Base-by-base conservation (phyloP, 1,284 basidiomycete genomes). In the Sporisorium scitamineum region DNA sequence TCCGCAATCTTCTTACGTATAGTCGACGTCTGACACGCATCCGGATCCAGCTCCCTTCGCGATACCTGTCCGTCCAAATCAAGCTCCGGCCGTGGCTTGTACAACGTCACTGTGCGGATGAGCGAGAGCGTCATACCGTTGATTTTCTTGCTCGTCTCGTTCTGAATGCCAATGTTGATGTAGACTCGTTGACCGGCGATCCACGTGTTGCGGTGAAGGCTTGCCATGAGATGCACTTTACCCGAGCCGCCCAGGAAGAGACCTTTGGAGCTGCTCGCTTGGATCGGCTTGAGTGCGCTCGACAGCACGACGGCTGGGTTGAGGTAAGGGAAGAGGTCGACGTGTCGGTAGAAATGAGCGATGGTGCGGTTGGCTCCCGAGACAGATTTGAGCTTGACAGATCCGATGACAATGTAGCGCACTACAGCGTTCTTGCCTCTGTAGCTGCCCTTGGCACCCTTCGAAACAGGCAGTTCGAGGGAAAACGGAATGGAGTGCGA, bases 291-390 rank as follows among this genome's bases (percentile, higher is more conserved):
- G 8, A 88, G 85, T 2, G 91, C 88, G 3, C 91, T 89, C 0
- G 90, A 88, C 8, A 97, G 89, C 14, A 91, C 88, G 4, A 87
- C 78, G 6, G 89, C 87, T 0, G 92, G 90, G 70, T 93, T 90
- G 27, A 95, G 87, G 57, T 91, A 91, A 0, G 95, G 94, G 89
- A 92, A 94, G 31, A 97, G 87, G 58, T 92, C 90, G 80, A 94
- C 91, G 41, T 91, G 88, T 3, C 95, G 91, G 86, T 96, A 97
- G 84, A 97, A 96, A 85, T 97, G 95, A 0, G 94, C 92, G 52
- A 97, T 92, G 6, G 93, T 94, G 9, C 90, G 88, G 53, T 81
- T 75, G 18, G 56, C 56, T 5, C 80, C 80, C 2, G 67, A 70
- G 27, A 89, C 89, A 61, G 93, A 91, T 84, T 92, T 92, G 56